These are phyloP conservation scores for Plasmodium chabaudi DNA, from an alignment of 169 alveolate species.

Conservation along the genomic window DNA sequence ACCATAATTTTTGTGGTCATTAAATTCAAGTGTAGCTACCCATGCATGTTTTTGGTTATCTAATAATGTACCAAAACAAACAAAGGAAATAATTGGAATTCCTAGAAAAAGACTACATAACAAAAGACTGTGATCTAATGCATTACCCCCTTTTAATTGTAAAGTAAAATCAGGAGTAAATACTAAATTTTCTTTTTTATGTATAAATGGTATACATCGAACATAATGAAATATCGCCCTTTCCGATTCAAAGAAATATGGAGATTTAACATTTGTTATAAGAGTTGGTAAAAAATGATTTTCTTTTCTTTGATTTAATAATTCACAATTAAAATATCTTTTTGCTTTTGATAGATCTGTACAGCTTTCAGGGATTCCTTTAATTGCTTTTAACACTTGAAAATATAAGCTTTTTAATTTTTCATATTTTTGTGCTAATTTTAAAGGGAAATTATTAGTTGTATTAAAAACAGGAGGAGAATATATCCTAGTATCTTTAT, in stretches of 20 bases:
- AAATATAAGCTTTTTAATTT: constrained; percentile 45
- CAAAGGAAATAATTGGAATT: constrained; percentile 84
- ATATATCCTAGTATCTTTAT: not conserved
- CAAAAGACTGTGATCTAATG: constrained; percentile 86
- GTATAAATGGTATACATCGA: constrained; percentile 79
- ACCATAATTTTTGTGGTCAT: constrained; percentile 75
- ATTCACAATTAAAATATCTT: constrained; percentile 76
- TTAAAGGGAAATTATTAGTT: constrained; percentile 40
- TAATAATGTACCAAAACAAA: constrained; percentile 84
- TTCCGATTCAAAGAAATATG: constrained; percentile 69
- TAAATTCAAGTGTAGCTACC: constrained; percentile 81
- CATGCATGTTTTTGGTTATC: constrained; percentile 84
- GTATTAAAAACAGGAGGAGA: constrained; percentile 45
- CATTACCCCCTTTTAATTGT: constrained; percentile 86
- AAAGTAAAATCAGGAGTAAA: constrained; percentile 87
- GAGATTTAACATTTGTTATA: constrained; percentile 76
- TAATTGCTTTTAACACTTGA: constrained; percentile 55
- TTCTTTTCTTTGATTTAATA: constrained; percentile 78
- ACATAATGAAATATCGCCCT: constrained; percentile 80
- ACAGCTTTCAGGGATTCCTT: constrained; percentile 41
- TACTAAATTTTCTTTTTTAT: constrained; percentile 68
- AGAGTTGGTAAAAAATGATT: constrained; percentile 75
- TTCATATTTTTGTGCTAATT: constrained; percentile 61
- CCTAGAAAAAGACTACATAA: constrained; percentile 82
- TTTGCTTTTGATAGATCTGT: constrained; percentile 31